These are phyloP conservation scores for Fragilaria radians DNA, from an alignment of 108 stramenopile species.

Conservation along the genomic window DNA sequence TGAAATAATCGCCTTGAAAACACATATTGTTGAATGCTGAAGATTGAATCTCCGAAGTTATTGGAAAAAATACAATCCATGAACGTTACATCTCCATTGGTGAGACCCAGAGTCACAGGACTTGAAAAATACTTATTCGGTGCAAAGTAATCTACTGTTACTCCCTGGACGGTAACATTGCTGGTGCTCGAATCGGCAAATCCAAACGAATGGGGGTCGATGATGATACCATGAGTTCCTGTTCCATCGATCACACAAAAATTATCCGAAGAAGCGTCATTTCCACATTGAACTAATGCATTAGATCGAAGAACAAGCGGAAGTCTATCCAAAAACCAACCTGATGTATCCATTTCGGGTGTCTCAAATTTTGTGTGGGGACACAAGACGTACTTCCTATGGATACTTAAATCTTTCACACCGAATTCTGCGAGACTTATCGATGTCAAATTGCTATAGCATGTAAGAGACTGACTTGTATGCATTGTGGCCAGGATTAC, in stretches of 20 bases:
- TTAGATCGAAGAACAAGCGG: neutral
- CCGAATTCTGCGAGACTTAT: neutral
- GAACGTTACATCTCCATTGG: neutral
- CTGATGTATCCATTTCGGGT: too few relatives aligned
- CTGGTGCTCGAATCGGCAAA: neutral
- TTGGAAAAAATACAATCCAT: neutral
- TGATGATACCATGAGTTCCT: neutral
- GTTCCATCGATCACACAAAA: neutral
- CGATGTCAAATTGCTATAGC: neutral
- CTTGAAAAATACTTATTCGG: neutral
- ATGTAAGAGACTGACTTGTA: too few relatives aligned
- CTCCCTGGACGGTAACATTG: neutral
- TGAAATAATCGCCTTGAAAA: neutral
- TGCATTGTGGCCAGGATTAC: too few relatives aligned
- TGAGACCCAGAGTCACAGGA: neutral
- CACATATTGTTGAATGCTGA: neutral
- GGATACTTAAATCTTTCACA: neutral
- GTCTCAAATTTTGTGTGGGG: neutral
- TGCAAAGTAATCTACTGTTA: neutral
- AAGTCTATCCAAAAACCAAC: too few relatives aligned
- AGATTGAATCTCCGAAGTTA: neutral
- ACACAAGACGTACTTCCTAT: neutral
- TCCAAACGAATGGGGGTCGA: too few relatives aligned
- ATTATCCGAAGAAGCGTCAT: neutral
- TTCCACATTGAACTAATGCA: neutral